A percentile compares a stretch with the other conserved stretches of the same genome.
phyloP scores from a whole-genome alignment of 2,329 filamentous ascomycete genomes.

The Ilyonectria sp. region DNA sequence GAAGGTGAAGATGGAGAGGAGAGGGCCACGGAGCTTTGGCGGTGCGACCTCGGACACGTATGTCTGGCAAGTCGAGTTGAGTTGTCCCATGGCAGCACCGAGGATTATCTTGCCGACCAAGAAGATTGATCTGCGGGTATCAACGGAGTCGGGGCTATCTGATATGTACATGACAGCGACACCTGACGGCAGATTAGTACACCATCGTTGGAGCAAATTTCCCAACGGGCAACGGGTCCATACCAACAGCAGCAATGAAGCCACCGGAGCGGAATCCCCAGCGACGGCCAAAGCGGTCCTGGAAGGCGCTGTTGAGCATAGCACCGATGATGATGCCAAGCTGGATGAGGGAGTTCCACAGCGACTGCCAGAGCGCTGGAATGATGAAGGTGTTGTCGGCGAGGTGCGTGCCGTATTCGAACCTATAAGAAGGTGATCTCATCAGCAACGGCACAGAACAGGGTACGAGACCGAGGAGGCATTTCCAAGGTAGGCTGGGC shows the following conservation, averaged over 20 bases:
- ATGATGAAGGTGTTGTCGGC: not conserved
- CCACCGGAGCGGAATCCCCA: not conserved
- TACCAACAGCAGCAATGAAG: not conserved
- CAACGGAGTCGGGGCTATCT: not conserved
- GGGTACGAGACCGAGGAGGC: too few species aligned
- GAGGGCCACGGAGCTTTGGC: not conserved
- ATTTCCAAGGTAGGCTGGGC: too few species aligned
- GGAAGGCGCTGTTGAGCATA: not conserved
- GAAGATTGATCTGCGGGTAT: not conserved
- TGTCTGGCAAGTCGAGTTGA: not conserved
- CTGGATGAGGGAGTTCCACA: constrained; percentile 5
- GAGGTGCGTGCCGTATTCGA: not conserved
- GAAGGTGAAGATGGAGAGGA: not conserved
- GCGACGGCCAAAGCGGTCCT: not conserved
- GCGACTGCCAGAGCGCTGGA: not conserved
- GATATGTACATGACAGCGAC: not conserved
- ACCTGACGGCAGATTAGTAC: not conserved
- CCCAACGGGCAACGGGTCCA: not conserved
- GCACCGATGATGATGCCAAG: constrained; percentile 3
- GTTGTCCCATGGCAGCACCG: not conserved
- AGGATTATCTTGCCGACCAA: constrained; percentile 6
- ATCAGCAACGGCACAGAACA: not conserved
- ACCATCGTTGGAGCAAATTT: not conserved
- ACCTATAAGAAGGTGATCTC: not conserved
- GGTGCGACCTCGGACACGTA: constrained; percentile 10